A percentile compares a stretch with the other conserved stretches of the same genome.
Conservation (phyloP, 23 red algal species). For the Cyanidiococcus yangmingshanensis region DNA sequence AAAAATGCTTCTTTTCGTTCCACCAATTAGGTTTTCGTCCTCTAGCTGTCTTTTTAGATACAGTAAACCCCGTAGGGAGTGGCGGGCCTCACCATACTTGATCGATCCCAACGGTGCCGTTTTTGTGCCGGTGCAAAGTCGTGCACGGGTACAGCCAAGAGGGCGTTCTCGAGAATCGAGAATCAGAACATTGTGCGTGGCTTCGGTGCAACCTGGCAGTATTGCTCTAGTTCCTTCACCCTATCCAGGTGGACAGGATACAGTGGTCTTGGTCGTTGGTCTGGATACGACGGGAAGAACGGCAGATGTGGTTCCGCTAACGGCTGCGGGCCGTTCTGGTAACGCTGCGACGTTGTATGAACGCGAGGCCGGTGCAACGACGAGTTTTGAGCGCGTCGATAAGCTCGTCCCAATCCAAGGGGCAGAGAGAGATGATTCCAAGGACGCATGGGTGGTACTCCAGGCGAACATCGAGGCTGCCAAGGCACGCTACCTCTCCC, state of each 20-base stretch:
- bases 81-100: no score
- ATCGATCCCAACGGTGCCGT: no score
- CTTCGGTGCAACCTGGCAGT: neutral
- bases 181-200: no score
- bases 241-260: neutral
- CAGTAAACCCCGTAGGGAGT: no score
- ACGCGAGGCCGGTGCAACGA: neutral
- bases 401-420: neutral
- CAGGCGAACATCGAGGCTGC: neutral
- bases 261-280: constrained; percentile 8
- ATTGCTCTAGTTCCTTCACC: constrained; percentile 6
- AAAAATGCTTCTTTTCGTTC: no score
- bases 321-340: neutral
- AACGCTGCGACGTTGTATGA: neutral
- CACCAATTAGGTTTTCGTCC: no score
- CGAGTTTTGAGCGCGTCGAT: constrained; percentile 15
- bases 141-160: no score
- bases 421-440: neutral
- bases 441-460: neutral
- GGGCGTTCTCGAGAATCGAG: no score
- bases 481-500: neutral
- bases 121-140: no score
- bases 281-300: neutral
- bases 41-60: no score
- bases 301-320: neutral